Evolutionary conservation across 169 alveolate genomes (phyloP).

Genomic region (Fabrea salina): DNA sequence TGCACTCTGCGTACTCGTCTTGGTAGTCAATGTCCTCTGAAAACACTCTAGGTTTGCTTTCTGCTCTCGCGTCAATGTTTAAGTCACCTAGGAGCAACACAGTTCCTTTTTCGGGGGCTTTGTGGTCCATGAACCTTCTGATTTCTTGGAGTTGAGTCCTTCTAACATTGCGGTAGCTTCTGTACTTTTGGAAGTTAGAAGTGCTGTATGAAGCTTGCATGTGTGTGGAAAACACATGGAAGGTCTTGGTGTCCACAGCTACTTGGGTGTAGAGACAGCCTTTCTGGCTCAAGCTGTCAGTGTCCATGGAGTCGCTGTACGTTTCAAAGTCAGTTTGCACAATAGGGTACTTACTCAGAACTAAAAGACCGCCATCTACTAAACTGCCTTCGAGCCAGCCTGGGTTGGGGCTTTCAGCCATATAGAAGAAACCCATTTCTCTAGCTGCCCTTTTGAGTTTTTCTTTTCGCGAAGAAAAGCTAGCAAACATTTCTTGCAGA

Average conservation of each 20-base stretch:
- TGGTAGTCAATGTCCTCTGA: too few relatives aligned
- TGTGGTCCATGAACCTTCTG: constrained; percentile 33
- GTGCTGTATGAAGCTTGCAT: constrained; percentile 41
- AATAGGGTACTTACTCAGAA: constrained; percentile 43
- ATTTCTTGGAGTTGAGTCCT: constrained; percentile 35
- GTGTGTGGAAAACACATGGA: constrained; percentile 48
- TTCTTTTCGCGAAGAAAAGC: constrained; percentile 38
- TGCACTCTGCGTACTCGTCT: too few relatives aligned
- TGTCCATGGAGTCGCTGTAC: constrained; percentile 7
- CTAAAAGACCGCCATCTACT: constrained; percentile 47
- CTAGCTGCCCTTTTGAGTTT: constrained; percentile 38
- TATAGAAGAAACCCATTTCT: constrained; percentile 36
- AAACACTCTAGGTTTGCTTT: not conserved
- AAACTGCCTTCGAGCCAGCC: constrained; percentile 30
- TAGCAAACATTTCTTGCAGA: constrained; percentile 48
- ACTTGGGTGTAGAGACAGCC: constrained; percentile 43
- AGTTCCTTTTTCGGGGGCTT: not conserved
- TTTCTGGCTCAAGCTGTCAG: constrained; percentile 35
- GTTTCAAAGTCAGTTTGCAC: constrained; percentile 28
- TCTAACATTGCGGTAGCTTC: constrained; percentile 32
- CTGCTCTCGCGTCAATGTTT: constrained; percentile 20
- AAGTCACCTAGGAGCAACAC: constrained; percentile 11
- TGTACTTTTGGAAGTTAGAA: not conserved
- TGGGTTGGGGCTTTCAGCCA: constrained; percentile 31
- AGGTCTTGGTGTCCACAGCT: constrained; percentile 19